phyloP scores from a whole-genome alignment of 2,329 filamentous ascomycete species.

The Aspergillus aculeatinus region DNA sequence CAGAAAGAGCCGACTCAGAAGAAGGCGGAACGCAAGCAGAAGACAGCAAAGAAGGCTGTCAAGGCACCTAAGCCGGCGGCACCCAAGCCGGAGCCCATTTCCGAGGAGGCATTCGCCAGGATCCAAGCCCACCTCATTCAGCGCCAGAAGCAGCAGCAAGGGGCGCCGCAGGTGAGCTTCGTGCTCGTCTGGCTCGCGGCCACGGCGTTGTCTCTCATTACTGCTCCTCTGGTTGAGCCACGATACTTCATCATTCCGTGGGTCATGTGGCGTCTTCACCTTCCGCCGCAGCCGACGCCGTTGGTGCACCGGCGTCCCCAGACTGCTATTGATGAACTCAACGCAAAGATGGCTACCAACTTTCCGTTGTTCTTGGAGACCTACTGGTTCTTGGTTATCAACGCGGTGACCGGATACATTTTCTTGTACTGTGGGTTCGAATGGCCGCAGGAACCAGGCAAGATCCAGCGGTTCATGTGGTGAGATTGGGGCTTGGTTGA shows the following conservation, averaged over 20 bases:
- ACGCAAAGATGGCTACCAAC: slow-evolving; percentile 28
- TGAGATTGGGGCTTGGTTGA: slow-evolving; percentile 40
- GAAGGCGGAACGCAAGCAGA: slow-evolving; percentile 24
- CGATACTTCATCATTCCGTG: slow-evolving; percentile 95
- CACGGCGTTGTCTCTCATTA: slow-evolving; percentile 75
- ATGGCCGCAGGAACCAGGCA: slow-evolving; percentile 29
- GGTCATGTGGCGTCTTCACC: slow-evolving; percentile 84
- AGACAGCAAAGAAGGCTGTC: slow-evolving; percentile 20
- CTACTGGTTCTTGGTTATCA: slow-evolving; percentile 55
- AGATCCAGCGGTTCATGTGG: slow-evolving; percentile 67
- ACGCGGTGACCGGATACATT: slow-evolving; percentile 29
- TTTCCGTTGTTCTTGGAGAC: slow-evolving; percentile 51
- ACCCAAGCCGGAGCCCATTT: slow-evolving; percentile 21
- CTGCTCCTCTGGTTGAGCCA: slow-evolving; percentile 89
- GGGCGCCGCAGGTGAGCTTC: slow-evolving; percentile 50
- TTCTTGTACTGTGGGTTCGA: slow-evolving; percentile 26
- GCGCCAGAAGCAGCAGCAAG: slow-evolving; percentile 31
- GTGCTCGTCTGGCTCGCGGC: slow-evolving; percentile 65
- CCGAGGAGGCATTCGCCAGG: slow-evolving; percentile 29
- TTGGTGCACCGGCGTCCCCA: slow-evolving; percentile 27
- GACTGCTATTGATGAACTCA: slow-evolving; percentile 24
- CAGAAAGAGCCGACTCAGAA: slow-evolving; percentile 12
- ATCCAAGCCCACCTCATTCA: slow-evolving; percentile 31
- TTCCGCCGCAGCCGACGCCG: slow-evolving; percentile 54
- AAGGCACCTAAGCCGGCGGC: slow-evolving; percentile 19